Percentiles rank a stretch among this genome's conserved stretches.
These are phyloP conservation scores for Termitomyces sp. DNA, from an alignment of 768 basidiomycete species.

Conservation along the genomic window DNA sequence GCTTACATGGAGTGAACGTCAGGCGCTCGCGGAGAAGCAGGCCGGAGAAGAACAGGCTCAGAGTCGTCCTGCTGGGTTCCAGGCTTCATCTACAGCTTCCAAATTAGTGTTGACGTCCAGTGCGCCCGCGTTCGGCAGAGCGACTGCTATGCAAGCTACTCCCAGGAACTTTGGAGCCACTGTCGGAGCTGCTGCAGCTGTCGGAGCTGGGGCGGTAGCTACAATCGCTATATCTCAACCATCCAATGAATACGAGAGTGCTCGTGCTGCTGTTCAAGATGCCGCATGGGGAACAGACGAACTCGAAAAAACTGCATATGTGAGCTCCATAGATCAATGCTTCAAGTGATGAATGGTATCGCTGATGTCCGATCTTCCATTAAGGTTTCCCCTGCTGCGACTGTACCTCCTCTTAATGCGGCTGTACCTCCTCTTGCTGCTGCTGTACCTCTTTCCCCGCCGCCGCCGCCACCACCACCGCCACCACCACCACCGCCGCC, in stretches of 20 bases:
- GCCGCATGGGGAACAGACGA: slow-evolving; percentile 25
- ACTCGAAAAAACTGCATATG: slow-evolving; percentile 22
- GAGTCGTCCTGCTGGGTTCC: slow-evolving; percentile 52
- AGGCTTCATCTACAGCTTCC: slow-evolving; percentile 26
- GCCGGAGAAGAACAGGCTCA: slow-evolving; percentile 68
- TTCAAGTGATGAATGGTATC: background rate
- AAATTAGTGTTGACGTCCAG: slow-evolving; percentile 37
- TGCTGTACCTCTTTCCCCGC: slow-evolving; percentile 14
- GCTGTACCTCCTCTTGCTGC: slow-evolving; percentile 23
- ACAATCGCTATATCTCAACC: slow-evolving; percentile 24
- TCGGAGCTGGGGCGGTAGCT: slow-evolving; percentile 28
- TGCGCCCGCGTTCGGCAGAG: slow-evolving; percentile 42
- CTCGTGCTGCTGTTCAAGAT: slow-evolving; percentile 24
- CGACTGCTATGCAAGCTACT: slow-evolving; percentile 27
- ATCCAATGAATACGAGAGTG: slow-evolving; percentile 14
- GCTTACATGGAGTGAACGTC: slow-evolving; percentile 91
- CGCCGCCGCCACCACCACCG: slow-evolving; percentile 32
- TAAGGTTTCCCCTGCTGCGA: slow-evolving; percentile 9
- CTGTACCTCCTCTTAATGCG: slow-evolving; percentile 33
- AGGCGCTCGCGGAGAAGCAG: slow-evolving; percentile 86
- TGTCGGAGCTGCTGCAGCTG: slow-evolving; percentile 30
- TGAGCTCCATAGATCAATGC: slow-evolving; percentile 13
- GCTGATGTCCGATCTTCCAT: slow-evolving; percentile 8
- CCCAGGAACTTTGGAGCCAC: slow-evolving; percentile 39
- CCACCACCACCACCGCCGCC: slow-evolving; percentile 30